Conservation (phyloP, 768 basidiomycete species). For the Melanogaster broomeanus region DNA sequence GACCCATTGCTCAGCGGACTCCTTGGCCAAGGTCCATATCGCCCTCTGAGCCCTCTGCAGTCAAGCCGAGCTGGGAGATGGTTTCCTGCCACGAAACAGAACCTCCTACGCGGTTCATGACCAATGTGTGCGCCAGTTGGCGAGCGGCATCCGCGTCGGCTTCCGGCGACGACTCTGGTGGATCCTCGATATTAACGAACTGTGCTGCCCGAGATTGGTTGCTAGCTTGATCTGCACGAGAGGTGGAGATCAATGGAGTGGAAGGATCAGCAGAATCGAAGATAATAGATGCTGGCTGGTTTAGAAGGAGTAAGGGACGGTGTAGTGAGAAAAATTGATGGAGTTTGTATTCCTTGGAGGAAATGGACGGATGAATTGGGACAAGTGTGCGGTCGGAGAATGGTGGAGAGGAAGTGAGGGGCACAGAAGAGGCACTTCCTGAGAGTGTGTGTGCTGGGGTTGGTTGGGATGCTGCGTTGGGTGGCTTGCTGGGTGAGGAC, state of each 20-base stretch:
- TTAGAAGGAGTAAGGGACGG: constrained; percentile 72
- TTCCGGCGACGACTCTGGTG: constrained; percentile 56
- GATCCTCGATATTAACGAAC: constrained; percentile 40
- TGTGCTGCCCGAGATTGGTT: constrained; percentile 26
- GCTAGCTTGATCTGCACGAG: constrained; percentile 23
- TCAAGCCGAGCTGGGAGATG: constrained; percentile 64
- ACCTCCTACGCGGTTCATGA: constrained; percentile 63
- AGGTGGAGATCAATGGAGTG: constrained; percentile 17
- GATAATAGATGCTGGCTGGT: constrained; percentile 59
- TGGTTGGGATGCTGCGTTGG: constrained; percentile 20
- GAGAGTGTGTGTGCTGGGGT: constrained; percentile 11
- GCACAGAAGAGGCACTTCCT: constrained; percentile 13
- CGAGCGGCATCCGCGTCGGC: constrained; percentile 81
- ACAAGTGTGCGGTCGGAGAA: not conserved
- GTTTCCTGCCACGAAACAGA: constrained; percentile 69
- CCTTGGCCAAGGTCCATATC: constrained; percentile 52
- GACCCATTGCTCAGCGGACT: constrained; percentile 61
- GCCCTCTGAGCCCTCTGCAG: constrained; percentile 48
- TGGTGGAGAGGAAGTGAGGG: constrained; percentile 13
- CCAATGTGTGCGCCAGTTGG: constrained; percentile 73
- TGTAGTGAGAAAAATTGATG: constrained; percentile 87
- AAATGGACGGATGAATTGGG: constrained; percentile 55
- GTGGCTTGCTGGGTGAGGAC: constrained; percentile 20
- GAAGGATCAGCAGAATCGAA: constrained; percentile 38
- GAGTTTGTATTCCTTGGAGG: constrained; percentile 70